Evolutionary conservation across 768 basidiomycete species (phyloP), one percentile per base, ranked within the genome.

Genomic region (Kondoa malvinella): DNA sequence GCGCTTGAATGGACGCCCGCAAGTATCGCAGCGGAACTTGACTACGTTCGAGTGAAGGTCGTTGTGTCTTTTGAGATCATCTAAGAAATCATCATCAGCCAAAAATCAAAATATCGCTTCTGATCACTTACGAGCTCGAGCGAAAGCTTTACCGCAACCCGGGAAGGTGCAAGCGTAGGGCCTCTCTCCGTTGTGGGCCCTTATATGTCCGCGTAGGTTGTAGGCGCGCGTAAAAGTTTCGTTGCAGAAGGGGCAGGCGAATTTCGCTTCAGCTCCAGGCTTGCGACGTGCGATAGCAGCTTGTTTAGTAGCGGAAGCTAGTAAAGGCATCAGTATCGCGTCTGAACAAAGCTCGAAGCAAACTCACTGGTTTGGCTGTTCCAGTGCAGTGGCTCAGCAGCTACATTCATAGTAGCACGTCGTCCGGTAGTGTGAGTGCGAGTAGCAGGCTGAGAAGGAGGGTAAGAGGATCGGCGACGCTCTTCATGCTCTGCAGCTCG

Each of bases 1-100:
- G 17, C 68, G 34, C 16, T 62, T 67, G 33, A 69, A 69, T 29
- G 68, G 56, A 3, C 67, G 67, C 32, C 67, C 50, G 30, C 68
- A 69, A 29, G 67, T 67, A 21, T 69, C 69, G 60, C 68, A 69
- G 4, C 34, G 57, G 58, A 68, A 69, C 60, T 69, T 69, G 67
- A 68, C 67, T 25, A 60, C 68, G 25, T 65, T 67, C n/a, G 68
- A 68, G 32, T 69, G 68, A 17, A 69, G 61, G 14, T 68, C 34
- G 27, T 68, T 59, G 21, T 50, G 40, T 8, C 40, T 8, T 21
- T 50, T 50, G 12, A 50, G 21, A 50, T 50, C 59, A n/a, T 61
- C n/a, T n/a, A n/a, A n/a, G n/a, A n/a, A n/a, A n/a, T n/a, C n/a
- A n/a, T n/a, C n/a, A n/a, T n/a, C n/a, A n/a, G n/a, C n/a, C n/a